Base-by-base conservation (phyloP, 2,329 filamentous ascomycete species). In the Stagonosporopsis vannaccii region DNA sequence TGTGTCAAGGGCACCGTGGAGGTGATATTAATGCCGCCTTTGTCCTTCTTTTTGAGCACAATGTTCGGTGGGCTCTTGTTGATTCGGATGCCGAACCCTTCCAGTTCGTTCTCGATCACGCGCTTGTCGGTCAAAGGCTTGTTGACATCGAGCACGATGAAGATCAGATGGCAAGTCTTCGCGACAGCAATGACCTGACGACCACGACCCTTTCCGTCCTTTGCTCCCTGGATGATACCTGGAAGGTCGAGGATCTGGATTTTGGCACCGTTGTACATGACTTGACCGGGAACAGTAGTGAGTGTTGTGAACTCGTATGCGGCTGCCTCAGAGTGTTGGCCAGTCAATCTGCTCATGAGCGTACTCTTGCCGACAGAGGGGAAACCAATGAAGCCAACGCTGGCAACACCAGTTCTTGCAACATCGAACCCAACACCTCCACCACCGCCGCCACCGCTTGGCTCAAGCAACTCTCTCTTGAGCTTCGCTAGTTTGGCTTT, bases 41-140 rank as follows among this genome's bases (percentile, higher is more conserved):
- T 98, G 79, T 99, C 95, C 83, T 99, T 99, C 84, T 99, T 99
- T 80, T 89, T 96, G 83, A 97, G 97, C n/a, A 95, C 91, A 71
- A 99, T 99, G 76, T 99, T 99, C 36, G 95, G 95, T 23, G 95
- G 95, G 68, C 87, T 81, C 82, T 98, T 99, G 83, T 99, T 99
- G 82, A 98, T 94, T 53, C 95, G 87, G 74, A 99, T 97, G 30
- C 95, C 95, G 70, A 99, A 99, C 7, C 95, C 95, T 77, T 99
- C 95, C 75, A 99, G 79, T 80, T 99, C 95, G 47, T 87, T 84
- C 79, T 99, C 95, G 72, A 99, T 99, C 61, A 99, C 84, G 59
- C 91, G 87, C 83, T 99, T 99, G 79, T 99, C 95, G 15, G 94
- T 96, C 68, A 99, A 82, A 22, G 95, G 95, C 80, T 99, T 99